Evolutionary conservation across 192 early-diverging fungal species (phyloP), one percentile per base, ranked within the genome.

Genomic region (Rhizoclosmatium sp.): DNA sequence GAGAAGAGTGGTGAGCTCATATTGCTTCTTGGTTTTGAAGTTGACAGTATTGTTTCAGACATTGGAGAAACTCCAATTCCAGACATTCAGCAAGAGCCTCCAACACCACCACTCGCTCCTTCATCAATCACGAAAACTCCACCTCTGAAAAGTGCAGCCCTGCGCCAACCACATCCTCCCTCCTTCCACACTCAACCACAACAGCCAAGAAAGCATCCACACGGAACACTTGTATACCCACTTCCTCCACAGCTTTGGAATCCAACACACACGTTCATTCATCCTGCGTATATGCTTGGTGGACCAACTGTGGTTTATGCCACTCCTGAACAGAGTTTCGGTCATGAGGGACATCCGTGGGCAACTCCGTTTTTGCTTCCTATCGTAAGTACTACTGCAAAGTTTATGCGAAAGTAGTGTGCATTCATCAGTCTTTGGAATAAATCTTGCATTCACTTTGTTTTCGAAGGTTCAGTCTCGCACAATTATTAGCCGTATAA

Each of bases 161-260:
- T 21, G 21, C 62, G 23, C 0, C 62, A 65, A 65, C 23, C 62
- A 0, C 23, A 42, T 21, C 10, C 62, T 0, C 23, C 5, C 7
- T 21, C 5, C 1, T 21, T 16, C 1, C 23, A 16, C 62, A 0
- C 5, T 16, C 62, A 65, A 65, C 62, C 42, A 4, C 31, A 69
- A 0, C 68, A 69, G 19, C 68, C 9, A 16, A 41, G 48, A 47
- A 69, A 48, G 12, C 3, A n/a, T 14, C 49, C 70, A 23, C 70
- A 44, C 9, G 58, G 70, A 1, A 14, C 49, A 7, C 54, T 72
- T 39, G 70, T 72, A 23, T 72, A 58, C 70, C 70, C 70, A 4
- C n/a, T 72, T 19, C 70, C 70, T 23, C 70, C 70, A 21, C 70
- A 72, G 54, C 58, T 72, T 9, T 72, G 70, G 70, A 31, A n/a